Percentiles rank a stretch among this genome's conserved stretches.
phyloP scores from a whole-genome alignment of 75 land plant species.

The Selaginella moellendorffii region DNA sequence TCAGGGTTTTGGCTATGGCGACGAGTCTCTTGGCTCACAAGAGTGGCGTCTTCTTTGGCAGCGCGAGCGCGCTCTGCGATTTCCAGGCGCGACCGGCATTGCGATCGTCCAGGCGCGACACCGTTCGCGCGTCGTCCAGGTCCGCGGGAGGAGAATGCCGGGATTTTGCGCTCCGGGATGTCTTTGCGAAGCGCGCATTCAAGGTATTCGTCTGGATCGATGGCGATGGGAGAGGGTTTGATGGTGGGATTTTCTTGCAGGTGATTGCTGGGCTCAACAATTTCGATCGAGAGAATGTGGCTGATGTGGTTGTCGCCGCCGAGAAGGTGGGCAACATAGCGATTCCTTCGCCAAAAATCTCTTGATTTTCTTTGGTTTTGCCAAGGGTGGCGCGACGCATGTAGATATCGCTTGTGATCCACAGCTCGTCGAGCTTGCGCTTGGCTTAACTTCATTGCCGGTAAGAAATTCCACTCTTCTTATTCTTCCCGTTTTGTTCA shows the following conservation, averaged over 20 bases:
- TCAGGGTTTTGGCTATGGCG: too few relatives aligned
- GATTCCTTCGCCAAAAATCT: not conserved
- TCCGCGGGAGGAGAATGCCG: constrained; percentile 10
- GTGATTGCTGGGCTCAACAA: constrained; percentile 80
- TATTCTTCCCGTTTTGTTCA: not conserved
- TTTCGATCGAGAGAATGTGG: constrained; percentile 52
- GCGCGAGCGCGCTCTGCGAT: too few relatives aligned
- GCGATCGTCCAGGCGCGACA: too few relatives aligned
- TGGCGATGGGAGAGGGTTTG: not conserved
- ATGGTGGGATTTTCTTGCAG: constrained; percentile 23
- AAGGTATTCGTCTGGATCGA: constrained; percentile 10
- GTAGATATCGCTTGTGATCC: constrained; percentile 91
- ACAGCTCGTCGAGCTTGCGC: constrained; percentile 72
- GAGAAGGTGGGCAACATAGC: constrained; percentile 44
- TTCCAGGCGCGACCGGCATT: too few relatives aligned
- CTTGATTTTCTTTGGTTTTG: not conserved
- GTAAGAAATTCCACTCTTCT: constrained; percentile 22
- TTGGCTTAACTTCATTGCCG: constrained; percentile 54
- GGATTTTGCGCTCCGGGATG: constrained; percentile 19
- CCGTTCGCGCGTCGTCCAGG: constrained; percentile 13
- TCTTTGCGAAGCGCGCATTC: constrained; percentile 16
- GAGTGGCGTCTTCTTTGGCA: too few relatives aligned
- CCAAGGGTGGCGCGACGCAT: constrained; percentile 92
- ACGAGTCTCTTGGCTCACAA: too few relatives aligned
- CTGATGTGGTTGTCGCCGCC: constrained; percentile 78